These are phyloP conservation scores for Hyphodiscus hymeniophilus DNA, from an alignment of 495 filamentous ascomycete genomes.

Conservation along the genomic window DNA sequence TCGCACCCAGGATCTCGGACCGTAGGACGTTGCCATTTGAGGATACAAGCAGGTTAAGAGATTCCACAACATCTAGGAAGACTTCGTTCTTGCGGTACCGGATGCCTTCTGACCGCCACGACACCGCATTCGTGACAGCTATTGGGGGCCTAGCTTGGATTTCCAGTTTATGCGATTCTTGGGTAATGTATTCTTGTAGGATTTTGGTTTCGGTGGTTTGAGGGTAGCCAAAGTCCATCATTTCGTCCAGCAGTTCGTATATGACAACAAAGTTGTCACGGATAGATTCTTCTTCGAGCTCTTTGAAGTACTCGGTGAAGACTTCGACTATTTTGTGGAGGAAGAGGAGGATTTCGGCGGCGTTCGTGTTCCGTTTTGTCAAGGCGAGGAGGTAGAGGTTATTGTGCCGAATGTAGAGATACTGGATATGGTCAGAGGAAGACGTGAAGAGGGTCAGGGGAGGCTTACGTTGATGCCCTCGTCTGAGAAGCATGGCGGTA, in stretches of 20 bases:
- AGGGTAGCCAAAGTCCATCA: conserved; percentile 99
- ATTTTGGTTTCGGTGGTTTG: conserved; percentile 99
- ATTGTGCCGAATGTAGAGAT: conserved; percentile 99
- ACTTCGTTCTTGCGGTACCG: conserved; percentile 99
- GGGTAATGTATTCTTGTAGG: conserved; percentile 98
- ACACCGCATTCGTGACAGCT: conserved; percentile 96
- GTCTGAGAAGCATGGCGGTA: conserved; percentile 96
- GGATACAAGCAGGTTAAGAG: conserved; percentile 90
- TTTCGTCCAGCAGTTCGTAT: conserved; percentile 97
- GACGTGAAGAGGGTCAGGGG: background rate
- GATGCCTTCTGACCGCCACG: conserved; percentile 96
- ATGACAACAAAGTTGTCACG: conserved; percentile 99
- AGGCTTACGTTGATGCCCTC: conserved; percentile 90
- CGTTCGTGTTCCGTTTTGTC: conserved; percentile 98
- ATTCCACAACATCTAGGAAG: conserved; percentile 96
- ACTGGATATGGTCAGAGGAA: conserved; percentile 42
- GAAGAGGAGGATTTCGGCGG: conserved; percentile 96
- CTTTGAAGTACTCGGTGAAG: conserved; percentile 99
- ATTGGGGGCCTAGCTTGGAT: conserved; percentile 99
- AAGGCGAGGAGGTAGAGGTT: conserved; percentile 98
- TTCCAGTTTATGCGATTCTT: conserved; percentile 98
- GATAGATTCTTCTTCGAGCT: conserved; percentile 97
- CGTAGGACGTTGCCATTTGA: conserved; percentile 92
- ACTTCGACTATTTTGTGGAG: conserved; percentile 98
- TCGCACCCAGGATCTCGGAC: conserved; percentile 92